Base-by-base conservation (phyloP, 352 stramenopile species). In the Hyaloperonospora brassicae region DNA sequence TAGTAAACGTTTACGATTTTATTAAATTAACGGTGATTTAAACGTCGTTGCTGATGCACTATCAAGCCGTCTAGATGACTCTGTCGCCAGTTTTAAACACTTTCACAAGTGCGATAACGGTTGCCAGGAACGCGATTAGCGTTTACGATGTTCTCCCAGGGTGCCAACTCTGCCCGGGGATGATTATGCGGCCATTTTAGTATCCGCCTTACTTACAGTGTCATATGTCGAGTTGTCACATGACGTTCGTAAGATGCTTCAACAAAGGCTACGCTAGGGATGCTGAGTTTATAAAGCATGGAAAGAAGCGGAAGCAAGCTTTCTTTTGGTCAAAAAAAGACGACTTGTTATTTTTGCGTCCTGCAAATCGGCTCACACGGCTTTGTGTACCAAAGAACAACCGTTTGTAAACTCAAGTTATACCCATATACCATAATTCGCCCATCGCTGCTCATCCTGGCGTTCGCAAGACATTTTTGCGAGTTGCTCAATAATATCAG, bases 21-120 rank as follows among this genome's bases (percentile, higher is more conserved):
- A 52, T 14, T 35, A 44, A 11, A 31, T 46, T 31, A 53, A 38
- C 17, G 21, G 36, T 4, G 3, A 17, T 13, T 38, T 24, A 27
- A 53, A 46, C 13, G 7, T 23, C 5, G 36, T 53, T 14, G 47
- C 35, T 7, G 66, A 40, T 58, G 50, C 24, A 67, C 51, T 50
- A 5, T 50, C 44, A 6, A 12, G n/a, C 12, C 35, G 13, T 3
- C 35, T 10, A 3, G 36, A 42, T 12, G 36, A 42, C n/a, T 21
- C n/a, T 21, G 5, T 42, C 11, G 36, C 36, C 11, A 42, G 11
- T 14, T 5, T 5, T 42, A 42, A n/a, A 14, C 36, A 17, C 36
- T 42, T 42, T 42, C 36, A 34, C 8, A 34, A 8, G 27, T 34
- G 27, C 27, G 27, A 34, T 34, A 9, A 4, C 8, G 27, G 8